Percentiles rank a stretch among this genome's conserved stretches.
Conservation (phyloP, 1,139 yeast species). For the Geotrichum bryndzae region DNA sequence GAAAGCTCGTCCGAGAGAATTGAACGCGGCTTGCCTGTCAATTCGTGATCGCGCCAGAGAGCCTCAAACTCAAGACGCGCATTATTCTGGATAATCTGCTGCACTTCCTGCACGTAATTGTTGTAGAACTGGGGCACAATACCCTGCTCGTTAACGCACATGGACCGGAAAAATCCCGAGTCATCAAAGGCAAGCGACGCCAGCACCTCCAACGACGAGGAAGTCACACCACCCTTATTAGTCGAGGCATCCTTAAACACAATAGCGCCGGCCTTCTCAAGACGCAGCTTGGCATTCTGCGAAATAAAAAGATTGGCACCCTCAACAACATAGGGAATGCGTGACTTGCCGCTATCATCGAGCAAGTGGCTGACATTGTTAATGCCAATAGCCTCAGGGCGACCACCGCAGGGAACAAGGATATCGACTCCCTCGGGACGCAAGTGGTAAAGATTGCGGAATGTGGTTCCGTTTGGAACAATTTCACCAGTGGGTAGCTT, state of each 20-base stretch:
- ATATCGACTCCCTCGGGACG: conserved; percentile 62
- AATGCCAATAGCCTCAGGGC: conserved; percentile 93
- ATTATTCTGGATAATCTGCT: conserved; percentile 63
- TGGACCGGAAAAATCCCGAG: conserved; percentile 62
- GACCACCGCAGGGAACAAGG: conserved; percentile 98
- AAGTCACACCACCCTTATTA: conserved; percentile 97
- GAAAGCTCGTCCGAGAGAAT: conserved; percentile 81
- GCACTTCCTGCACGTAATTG: conserved; percentile 78
- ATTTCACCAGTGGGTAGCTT: conserved; percentile 69
- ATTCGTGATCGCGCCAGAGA: conserved; percentile 70
- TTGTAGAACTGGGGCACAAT: conserved; percentile 66
- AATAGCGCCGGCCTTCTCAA: conserved; percentile 81
- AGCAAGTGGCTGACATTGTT: conserved; percentile 71
- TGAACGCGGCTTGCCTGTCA: conserved; percentile 66
- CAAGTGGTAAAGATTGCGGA: conserved; percentile 87
- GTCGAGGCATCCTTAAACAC: conserved; percentile 95
- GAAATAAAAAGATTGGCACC: conserved; percentile 96
- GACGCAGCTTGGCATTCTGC: conserved; percentile 80
- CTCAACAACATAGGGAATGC: conserved; percentile 86
- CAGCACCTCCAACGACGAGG: conserved; percentile 90
- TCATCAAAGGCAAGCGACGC: conserved; percentile 93
- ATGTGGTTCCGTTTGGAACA: conserved; percentile 81
- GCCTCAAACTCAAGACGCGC: conserved; percentile 83
- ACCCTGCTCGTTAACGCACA: conserved; percentile 56
- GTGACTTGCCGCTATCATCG: conserved; percentile 71